These are phyloP conservation scores for Triticum timopheevii DNA, from an alignment of 176 grass and related monocot species.

Conservation along the genomic window DNA sequence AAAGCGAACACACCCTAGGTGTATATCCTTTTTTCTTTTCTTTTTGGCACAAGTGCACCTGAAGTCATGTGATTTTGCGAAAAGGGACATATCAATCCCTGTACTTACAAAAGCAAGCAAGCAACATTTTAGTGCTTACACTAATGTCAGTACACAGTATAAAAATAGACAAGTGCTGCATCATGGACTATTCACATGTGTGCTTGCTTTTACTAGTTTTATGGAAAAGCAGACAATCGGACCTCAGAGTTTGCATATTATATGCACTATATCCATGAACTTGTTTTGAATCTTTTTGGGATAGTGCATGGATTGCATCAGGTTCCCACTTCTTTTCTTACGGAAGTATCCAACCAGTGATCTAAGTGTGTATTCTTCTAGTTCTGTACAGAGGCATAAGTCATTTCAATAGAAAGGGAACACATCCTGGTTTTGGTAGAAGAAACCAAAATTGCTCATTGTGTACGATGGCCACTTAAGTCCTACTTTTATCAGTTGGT, in stretches of 20 bases:
- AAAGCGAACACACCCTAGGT: not conserved
- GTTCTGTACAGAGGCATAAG: slow-evolving; percentile 6
- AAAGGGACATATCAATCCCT: not conserved
- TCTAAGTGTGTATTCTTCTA: not conserved
- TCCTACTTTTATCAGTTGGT: not conserved
- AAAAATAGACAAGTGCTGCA: not conserved
- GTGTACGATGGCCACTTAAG: not conserved
- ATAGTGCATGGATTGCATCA: slow-evolving; percentile 1
- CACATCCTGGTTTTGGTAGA: not conserved
- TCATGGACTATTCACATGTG: not conserved
- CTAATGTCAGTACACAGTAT: not conserved
- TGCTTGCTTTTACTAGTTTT: not conserved
- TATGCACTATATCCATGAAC: slow-evolving; percentile 16
- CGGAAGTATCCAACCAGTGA: not conserved
- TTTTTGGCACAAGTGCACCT: not conserved
- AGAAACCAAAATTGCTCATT: not conserved
- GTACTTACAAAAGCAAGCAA: not conserved
- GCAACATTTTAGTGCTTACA: not conserved
- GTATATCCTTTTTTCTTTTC: not conserved
- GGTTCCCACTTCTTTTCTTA: not conserved
- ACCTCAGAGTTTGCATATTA: not conserved
- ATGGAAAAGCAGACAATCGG: not conserved
- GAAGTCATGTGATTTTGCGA: not conserved
- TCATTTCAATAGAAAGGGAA: not conserved
- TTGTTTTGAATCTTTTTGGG: not conserved